These are phyloP conservation scores for Hanseniaspora hatyaiensis DNA, from an alignment of 805 yeast genomes.

Conservation along the genomic window DNA sequence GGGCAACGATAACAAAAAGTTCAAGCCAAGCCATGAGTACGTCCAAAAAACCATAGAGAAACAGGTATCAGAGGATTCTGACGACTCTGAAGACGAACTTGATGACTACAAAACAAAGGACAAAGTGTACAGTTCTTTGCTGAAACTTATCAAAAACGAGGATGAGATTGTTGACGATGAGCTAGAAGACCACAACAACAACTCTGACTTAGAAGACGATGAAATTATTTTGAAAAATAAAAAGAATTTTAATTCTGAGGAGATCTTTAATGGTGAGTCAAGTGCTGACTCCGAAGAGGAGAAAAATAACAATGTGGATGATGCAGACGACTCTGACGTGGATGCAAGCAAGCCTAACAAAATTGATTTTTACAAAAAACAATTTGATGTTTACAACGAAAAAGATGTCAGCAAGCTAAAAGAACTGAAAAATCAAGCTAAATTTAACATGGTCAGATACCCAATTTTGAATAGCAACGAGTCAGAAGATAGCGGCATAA, in stretches of 20 bases:
- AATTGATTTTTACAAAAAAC: constrained; percentile 65
- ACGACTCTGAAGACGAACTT: constrained; percentile 20
- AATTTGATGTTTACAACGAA: constrained; percentile 45
- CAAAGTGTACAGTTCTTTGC: constrained; percentile 53
- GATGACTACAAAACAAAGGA: constrained; percentile 27
- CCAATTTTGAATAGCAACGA: constrained; percentile 10
- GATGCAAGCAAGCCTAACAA: constrained; percentile 31
- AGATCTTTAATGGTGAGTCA: constrained; percentile 1
- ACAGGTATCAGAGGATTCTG: constrained; percentile 18
- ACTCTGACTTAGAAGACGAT: constrained; percentile 8
- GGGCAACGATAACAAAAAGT: constrained; percentile 11
- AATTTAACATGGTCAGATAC: constrained; percentile 16
- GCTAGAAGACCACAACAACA: constrained; percentile 18
- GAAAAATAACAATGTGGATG: constrained; percentile 22
- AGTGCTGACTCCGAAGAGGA: constrained; percentile 18
- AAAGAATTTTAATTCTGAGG: not conserved
- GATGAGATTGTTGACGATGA: constrained; percentile 25
- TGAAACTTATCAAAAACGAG: constrained; percentile 40
- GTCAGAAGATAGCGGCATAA: constrained; percentile 17
- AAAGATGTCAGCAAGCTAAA: constrained; percentile 31
- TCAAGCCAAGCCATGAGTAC: not conserved
- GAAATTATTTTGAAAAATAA: not conserved
- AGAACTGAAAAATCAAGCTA: constrained; percentile 21
- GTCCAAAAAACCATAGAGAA: constrained; percentile 17
- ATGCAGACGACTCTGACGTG: constrained; percentile 26